Evolutionary conservation across 257 asterid species (phyloP).

Genomic region (Nicotiana tabacum): DNA sequence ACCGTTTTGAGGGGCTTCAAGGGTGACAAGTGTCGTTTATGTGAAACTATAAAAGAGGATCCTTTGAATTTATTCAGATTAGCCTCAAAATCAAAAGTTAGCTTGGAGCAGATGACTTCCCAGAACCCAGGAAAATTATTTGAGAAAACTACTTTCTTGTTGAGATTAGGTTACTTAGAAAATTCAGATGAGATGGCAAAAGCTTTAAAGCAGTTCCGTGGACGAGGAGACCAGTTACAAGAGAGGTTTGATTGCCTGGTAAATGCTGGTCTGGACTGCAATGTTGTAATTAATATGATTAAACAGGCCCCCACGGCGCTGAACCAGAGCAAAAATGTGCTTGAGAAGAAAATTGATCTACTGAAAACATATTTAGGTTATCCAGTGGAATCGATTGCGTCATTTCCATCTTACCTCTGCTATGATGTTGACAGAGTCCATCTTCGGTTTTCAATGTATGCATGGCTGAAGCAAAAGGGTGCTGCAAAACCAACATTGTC

Average conservation of each 20-base stretch:
- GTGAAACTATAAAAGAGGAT: constrained; percentile 44
- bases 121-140: constrained; percentile 46
- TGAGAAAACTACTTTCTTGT: constrained; percentile 55
- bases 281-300: constrained; percentile 57
- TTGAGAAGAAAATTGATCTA: constrained; percentile 53
- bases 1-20: constrained; percentile 51
- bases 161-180: constrained; percentile 64
- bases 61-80: constrained; percentile 45
- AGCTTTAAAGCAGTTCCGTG: constrained; percentile 69
- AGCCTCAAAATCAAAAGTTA: constrained; percentile 50
- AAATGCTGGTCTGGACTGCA: constrained; percentile 68
- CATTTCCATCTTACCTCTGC: constrained; percentile 71
- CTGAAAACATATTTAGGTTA: constrained; percentile 57
- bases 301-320: constrained; percentile 61
- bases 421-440: constrained; percentile 67
- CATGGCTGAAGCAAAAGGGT: constrained; percentile 74
- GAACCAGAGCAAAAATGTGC: constrained; percentile 65
- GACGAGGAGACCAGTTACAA: constrained; percentile 90
- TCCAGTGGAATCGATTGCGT: constrained; percentile 58
- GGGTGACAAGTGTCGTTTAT: constrained; percentile 44
- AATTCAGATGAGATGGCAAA: constrained; percentile 86
- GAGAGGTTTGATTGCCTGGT: constrained; percentile 86
- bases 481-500: constrained; percentile 68
- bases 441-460: constrained; percentile 64
- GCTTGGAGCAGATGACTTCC: constrained; percentile 28